Evolutionary conservation across 192 early-diverging fungal genomes (phyloP).

Genomic region (Coemansia sp.): DNA sequence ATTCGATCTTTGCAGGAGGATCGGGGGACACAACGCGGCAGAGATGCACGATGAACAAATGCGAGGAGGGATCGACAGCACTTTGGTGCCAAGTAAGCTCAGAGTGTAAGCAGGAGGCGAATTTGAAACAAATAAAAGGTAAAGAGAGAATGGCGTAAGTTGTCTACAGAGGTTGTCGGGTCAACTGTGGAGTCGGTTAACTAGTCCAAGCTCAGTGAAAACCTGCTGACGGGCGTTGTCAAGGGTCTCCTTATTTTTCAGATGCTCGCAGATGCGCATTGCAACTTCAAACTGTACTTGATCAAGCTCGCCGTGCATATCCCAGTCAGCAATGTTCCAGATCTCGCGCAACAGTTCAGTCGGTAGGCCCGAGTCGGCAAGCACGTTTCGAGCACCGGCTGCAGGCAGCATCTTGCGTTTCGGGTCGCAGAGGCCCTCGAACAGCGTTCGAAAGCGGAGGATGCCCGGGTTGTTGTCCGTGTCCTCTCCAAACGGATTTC

Average conservation of each 20-base stretch:
- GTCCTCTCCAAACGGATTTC: conserved; percentile 72
- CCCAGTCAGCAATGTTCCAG: conserved; percentile 79
- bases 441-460: conserved; percentile 34
- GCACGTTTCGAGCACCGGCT: conserved; percentile 18
- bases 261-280: conserved; percentile 65
- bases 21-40: background rate
- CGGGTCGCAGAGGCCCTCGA: conserved; percentile 37
- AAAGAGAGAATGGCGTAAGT: background rate
- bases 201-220: conserved; percentile 39
- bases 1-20: conserved; percentile 3
- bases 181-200: conserved; percentile 24
- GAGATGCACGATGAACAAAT: background rate
- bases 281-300: conserved; percentile 81
- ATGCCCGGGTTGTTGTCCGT: conserved; percentile 59
- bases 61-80: background rate
- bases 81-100: background rate
- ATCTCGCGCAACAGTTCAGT: conserved; percentile 66
- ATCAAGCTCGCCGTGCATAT: conserved; percentile 77
- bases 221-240: conserved; percentile 28
- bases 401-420: conserved; percentile 32
- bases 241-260: conserved; percentile 32
- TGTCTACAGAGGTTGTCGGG: background rate
- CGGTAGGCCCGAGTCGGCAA: conserved; percentile 67
- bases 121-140: background rate
- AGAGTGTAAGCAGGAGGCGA: background rate